Percentiles rank a stretch among this genome's conserved stretches.
These are phyloP conservation scores for Candida caryicola DNA, from an alignment of 805 yeast species.

Conservation along the genomic window DNA sequence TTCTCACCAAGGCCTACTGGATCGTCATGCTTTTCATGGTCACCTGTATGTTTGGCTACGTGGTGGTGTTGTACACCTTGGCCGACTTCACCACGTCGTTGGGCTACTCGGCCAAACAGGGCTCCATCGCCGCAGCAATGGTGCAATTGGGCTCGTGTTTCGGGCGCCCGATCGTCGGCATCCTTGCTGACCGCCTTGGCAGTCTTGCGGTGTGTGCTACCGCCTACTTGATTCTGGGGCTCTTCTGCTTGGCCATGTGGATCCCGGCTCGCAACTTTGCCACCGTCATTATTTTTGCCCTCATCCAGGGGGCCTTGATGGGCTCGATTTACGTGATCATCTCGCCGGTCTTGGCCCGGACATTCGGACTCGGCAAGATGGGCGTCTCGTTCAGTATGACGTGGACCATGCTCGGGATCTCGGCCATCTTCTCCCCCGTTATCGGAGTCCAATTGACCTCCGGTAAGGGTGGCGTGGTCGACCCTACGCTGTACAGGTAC, in stretches of 20 bases:
- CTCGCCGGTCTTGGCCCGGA: slow-evolving; percentile 17
- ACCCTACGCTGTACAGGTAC: slow-evolving; percentile 16
- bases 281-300: slow-evolving; percentile 13
- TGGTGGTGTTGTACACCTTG: slow-evolving; percentile 22
- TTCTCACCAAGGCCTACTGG: slow-evolving; percentile 15
- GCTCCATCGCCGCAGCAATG: slow-evolving; percentile 25
- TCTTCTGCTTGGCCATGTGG: slow-evolving; percentile 23
- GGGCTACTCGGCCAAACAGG: slow-evolving; percentile 22
- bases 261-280: slow-evolving; percentile 22
- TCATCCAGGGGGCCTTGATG: slow-evolving; percentile 20
- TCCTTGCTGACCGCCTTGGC: slow-evolving; percentile 18
- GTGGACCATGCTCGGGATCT: slow-evolving; percentile 19
- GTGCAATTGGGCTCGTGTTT: slow-evolving; percentile 20
- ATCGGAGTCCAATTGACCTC: slow-evolving; percentile 19
- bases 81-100: slow-evolving; percentile 21
- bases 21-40: slow-evolving; percentile 15
- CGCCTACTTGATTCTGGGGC: slow-evolving; percentile 16
- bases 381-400: slow-evolving; percentile 19
- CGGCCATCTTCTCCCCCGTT: slow-evolving; percentile 23
- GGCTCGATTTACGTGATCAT: slow-evolving; percentile 21
- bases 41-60: slow-evolving; percentile 25
- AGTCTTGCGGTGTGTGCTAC: slow-evolving; percentile 11
- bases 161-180: slow-evolving; percentile 21
- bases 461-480: slow-evolving; percentile 12
- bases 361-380: slow-evolving; percentile 19